Conservation (phyloP, 768 basidiomycete species). For the Leccinum truebloodii region DNA sequence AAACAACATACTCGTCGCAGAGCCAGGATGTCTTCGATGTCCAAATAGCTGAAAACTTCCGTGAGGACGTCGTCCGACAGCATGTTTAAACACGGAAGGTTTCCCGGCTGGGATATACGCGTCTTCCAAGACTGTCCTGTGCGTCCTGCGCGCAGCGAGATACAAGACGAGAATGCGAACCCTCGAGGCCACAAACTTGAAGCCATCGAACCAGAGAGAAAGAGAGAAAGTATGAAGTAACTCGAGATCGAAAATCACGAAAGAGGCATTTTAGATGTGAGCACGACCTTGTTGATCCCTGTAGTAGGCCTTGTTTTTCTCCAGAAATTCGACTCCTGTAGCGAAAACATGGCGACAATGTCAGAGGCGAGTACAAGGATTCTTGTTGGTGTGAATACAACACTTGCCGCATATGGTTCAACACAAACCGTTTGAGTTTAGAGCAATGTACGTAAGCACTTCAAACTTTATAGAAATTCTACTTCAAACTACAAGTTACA, state of each 20-base stretch:
- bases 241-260: neutral
- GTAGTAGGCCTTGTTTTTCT: conserved; percentile 26
- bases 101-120: conserved; percentile 22
- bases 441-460: neutral
- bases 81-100: conserved; percentile 31
- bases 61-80: conserved; percentile 43
- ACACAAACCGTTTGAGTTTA: neutral
- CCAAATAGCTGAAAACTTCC: conserved; percentile 37
- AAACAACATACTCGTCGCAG: conserved; percentile 36
- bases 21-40: conserved; percentile 39
- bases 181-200: conserved; percentile 25
- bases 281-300: conserved; percentile 17
- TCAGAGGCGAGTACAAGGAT: conserved; percentile 21
- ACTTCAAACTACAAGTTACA: neutral
- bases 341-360: conserved; percentile 27
- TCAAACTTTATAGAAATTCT: neutral
- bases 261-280: conserved; percentile 24
- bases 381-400: conserved; percentile 27
- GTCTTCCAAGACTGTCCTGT: conserved; percentile 27
- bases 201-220: conserved; percentile 22
- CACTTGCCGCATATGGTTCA: conserved; percentile 15
- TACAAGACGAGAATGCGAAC: conserved; percentile 23
- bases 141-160: conserved; percentile 10
- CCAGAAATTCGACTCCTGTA: conserved; percentile 10
- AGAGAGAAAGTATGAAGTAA: conserved; percentile 5